These are phyloP conservation scores for Suillus subaureus DNA, from an alignment of 768 basidiomycete genomes.

Conservation along the genomic window DNA sequence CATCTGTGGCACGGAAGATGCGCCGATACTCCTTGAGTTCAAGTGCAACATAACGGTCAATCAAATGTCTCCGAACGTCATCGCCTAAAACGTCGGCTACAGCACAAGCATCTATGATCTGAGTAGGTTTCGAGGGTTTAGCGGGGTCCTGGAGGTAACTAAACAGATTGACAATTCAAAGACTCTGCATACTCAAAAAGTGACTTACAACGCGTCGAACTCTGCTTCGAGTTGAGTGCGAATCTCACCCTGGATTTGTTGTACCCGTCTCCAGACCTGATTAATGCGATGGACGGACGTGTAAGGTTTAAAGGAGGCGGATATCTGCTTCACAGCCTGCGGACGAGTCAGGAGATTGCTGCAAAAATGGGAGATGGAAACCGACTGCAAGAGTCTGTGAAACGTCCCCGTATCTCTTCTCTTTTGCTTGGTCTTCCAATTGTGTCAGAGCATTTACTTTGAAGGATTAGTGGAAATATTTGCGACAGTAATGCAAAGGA, in stretches of 20 bases:
- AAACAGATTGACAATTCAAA: constrained; percentile 9
- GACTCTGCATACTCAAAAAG: neutral
- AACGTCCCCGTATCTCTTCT: constrained; percentile 81
- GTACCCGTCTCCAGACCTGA: constrained; percentile 76
- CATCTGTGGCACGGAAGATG: constrained; percentile 91
- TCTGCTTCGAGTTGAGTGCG: constrained; percentile 82
- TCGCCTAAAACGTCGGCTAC: constrained; percentile 87
- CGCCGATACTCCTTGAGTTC: constrained; percentile 95
- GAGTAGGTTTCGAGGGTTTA: constrained; percentile 61
- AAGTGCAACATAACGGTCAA: constrained; percentile 87
- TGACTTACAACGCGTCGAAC: constrained; percentile 88
- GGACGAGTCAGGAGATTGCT: neutral
- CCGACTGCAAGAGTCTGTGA: constrained; percentile 76
- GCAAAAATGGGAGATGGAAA: constrained; percentile 12
- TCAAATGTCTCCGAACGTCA: constrained; percentile 78
- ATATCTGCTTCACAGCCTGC: constrained; percentile 88
- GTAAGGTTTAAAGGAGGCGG: constrained; percentile 77
- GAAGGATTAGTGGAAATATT: constrained; percentile 8
- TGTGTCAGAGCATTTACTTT: constrained; percentile 83
- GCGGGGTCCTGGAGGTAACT: constrained; percentile 83
- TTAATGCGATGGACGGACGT: constrained; percentile 75
- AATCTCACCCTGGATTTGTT: constrained; percentile 83
- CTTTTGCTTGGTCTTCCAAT: constrained; percentile 74
- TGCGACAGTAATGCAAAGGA: neutral
- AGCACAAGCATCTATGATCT: constrained; percentile 82